Conservation (phyloP, 2,329 filamentous ascomycete genomes). For the Neospermospora avenae region DNA sequence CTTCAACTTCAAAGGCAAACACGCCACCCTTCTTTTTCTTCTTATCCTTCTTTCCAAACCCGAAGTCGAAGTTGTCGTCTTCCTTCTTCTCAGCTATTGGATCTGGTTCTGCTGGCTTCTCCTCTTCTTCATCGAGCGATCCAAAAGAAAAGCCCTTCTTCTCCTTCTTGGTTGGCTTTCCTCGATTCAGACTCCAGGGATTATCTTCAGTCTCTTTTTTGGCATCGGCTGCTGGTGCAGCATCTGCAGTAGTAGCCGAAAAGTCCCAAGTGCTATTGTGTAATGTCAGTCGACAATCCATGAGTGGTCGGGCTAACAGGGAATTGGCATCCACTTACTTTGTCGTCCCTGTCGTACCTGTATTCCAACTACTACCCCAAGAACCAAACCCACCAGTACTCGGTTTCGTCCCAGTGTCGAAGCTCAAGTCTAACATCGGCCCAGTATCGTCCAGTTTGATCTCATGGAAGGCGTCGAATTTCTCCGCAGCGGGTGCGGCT, state of each 20-base stretch:
- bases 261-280: constrained; percentile 26
- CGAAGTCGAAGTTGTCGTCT: constrained; percentile 39
- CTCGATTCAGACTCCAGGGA: constrained; percentile 46
- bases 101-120: constrained; percentile 28
- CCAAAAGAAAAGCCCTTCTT: constrained; percentile 48
- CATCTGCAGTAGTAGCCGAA: constrained; percentile 27
- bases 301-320: background rate
- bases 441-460: constrained; percentile 62
- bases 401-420: constrained; percentile 46
- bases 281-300: background rate
- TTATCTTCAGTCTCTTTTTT: constrained; percentile 45
- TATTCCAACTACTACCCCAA: constrained; percentile 60
- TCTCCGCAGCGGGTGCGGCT: constrained; percentile 36
- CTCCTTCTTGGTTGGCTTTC: constrained; percentile 54
- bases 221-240: constrained; percentile 40
- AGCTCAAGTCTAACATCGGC: constrained; percentile 55
- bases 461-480: constrained; percentile 61
- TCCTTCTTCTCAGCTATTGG: constrained; percentile 34
- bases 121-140: constrained; percentile 42
- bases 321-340: constrained; percentile 17
- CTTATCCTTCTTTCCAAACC: constrained; percentile 42
- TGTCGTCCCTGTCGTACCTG: constrained; percentile 43
- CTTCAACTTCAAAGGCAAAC: constrained; percentile 21
- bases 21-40: constrained; percentile 42
- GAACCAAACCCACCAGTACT: constrained; percentile 45